Base-by-base conservation (phyloP, 805 yeast species). In the Saccharomycopsis malanga region DNA sequence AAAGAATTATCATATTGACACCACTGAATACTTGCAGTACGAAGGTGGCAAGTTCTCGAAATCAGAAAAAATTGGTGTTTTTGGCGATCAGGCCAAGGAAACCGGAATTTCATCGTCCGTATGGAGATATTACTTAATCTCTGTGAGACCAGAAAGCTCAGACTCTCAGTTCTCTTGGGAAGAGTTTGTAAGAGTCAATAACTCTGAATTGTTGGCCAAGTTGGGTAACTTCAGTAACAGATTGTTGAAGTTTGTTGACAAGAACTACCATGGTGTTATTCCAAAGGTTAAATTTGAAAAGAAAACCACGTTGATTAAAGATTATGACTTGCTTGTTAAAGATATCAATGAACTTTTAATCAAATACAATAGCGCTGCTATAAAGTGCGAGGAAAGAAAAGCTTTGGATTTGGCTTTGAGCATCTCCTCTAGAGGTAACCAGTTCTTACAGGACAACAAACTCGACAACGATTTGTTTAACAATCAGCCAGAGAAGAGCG, bases 41-140 rank as follows among this genome's bases (percentile, higher is more conserved):
- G 99, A 93, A 71, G 94, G 91, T 53, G 98, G 98, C 55, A 93
- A 93, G 67, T 93, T 93, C 71, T 91, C 98, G 48, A 93, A 93
- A 69, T 87, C 96, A n/a, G 81, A 98, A 69, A 93, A 93, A 57
- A 76, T 91, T 53, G 99, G 99, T 67, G 99, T 93, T 38, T 93
- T 93, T 61, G 99, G 99, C 62, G 91, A 91, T 69, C 89, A 87
- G 61, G 99, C 98, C 36, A 79, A 87, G 67, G 96, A 86, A 32
- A 86, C 95, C 32, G 96, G 96, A 34, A 66, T 93, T 29, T 72
- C 94, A 3, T 80, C 97, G 39, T 83, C 95, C 38, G 97, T 93
- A 35, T 93, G 98, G 98, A 81, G 99, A 74, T 93, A 91, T 68
- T 93, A 93, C 67, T 74, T 93, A 63, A 83, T 95, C 3, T 77